Evolutionary conservation across 2,329 filamentous ascomycete genomes (phyloP).

Genomic region (Claviceps sp.): DNA sequence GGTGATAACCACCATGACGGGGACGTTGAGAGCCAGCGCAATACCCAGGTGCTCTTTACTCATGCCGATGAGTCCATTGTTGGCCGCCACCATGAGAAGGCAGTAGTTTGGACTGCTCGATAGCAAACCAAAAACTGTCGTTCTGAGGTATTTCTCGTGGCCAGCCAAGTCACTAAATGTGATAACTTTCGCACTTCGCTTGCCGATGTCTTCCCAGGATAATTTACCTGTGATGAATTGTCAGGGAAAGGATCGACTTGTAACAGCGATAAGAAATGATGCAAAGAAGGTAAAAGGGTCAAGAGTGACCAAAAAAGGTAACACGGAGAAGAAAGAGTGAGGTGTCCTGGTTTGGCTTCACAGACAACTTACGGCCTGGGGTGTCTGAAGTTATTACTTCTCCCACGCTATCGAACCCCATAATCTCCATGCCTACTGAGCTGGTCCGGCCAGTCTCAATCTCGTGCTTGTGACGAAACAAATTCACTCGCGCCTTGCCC

Average conservation of each 20-base stretch:
- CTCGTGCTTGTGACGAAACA: constrained; percentile 97
- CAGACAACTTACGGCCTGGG: constrained; percentile 55
- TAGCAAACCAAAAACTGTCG: constrained; percentile 88
- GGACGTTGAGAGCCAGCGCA: constrained; percentile 85
- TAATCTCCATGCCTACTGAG: constrained; percentile 96
- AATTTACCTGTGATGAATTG: constrained; percentile 36
- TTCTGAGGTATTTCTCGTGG: constrained; percentile 88
- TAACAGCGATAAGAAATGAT: neutral
- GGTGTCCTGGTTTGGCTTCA: neutral
- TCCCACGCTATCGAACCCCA: constrained; percentile 86
- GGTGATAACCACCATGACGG: constrained; percentile 94
- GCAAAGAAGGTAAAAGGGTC: no score
- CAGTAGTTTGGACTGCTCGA: constrained; percentile 97
- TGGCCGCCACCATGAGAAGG: constrained; percentile 93
- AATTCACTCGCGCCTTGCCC: constrained; percentile 83
- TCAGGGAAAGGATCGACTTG: neutral
- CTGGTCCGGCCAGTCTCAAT: constrained; percentile 91
- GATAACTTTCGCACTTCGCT: constrained; percentile 89
- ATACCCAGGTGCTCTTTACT: constrained; percentile 96
- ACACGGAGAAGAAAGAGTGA: neutral
- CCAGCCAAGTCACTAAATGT: constrained; percentile 92
- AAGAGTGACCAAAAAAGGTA: no score
- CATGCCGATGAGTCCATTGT: constrained; percentile 95
- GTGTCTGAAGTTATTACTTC: constrained; percentile 70
- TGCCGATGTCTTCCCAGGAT: constrained; percentile 96